Evolutionary conservation across 163 green algal genomes (phyloP), one percentile per base, ranked within the genome.

Genomic region (Botryococcus braunii): DNA sequence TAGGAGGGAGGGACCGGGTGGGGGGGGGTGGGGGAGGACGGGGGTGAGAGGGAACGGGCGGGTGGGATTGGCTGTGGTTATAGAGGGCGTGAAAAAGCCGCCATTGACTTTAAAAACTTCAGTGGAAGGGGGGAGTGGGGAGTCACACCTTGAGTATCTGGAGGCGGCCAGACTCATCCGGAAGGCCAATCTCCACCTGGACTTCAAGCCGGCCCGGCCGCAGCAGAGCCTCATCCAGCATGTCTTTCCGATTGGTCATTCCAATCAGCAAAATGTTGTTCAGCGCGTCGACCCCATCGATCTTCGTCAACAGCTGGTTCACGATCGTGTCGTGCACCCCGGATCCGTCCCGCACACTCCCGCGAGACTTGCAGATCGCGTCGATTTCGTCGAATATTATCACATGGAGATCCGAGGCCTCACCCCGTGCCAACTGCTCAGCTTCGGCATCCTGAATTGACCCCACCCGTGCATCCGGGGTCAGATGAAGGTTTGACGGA

Each of bases 301-400:
- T 95, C 85, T 99, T 99, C 37, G 94, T 99, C 23, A 99, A 88
- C 73, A 99, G 87, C 85, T 98, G 93, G 83, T 99, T 99, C 48
- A 99, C 94, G 17, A 99, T 83, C 21, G 90, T 97, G 86, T 99
- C 95, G 70, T 98, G 89, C 58, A 98, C 93, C 17, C 91, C 94
- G 1, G 84, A 91, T 62, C 65, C 49, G 49, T 11, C 34, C 17
- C 11, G 70, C 4, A 93, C 87, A 32, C 75, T 92, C 59, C 95
- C 95, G 48, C 95, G 85, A 8, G 40, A 62, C 52, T 97, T 97
- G 87, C 94, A 98, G 74, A 99, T 96, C 66, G 95, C 95, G 71
- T 99, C 95, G 59, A 99, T 98, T 83, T 99, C 95, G 71, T 99
- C 95, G 78, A 99, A 99, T 71, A 99, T 99, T 83, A 99, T 98